Evolutionary conservation across 805 yeast species (phyloP).

Genomic region (Pichia insulana): DNA sequence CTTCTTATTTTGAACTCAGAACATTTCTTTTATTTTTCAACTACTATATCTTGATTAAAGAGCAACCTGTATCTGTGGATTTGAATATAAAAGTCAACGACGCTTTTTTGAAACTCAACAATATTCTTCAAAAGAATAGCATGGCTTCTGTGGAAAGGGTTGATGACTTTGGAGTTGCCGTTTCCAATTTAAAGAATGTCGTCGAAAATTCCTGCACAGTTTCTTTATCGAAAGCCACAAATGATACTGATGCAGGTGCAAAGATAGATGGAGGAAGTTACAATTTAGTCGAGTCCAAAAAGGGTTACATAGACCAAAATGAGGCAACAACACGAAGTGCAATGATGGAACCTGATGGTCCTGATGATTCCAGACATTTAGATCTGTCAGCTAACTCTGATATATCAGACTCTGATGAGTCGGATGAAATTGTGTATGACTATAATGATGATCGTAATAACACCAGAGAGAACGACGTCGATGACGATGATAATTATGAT

Average conservation of each 20-base stretch:
- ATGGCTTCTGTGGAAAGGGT: conserved; percentile 33
- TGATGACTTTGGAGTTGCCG: conserved; percentile 43
- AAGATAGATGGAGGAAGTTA: too few species aligned
- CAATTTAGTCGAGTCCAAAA: too few species aligned
- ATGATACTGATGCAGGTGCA: too few species aligned
- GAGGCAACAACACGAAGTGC: too few species aligned
- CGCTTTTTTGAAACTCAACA: conserved; percentile 14
- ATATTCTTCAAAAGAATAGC: conserved; percentile 8
- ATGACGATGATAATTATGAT: conserved; percentile 17
- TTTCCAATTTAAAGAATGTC: conserved; percentile 27
- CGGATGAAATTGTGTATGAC: too few species aligned
- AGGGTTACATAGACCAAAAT: too few species aligned
- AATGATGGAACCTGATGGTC: too few species aligned
- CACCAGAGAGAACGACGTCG: conserved; percentile 13
- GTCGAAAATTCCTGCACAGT: conserved; percentile 16
- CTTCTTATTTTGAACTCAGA: conserved; percentile 22
- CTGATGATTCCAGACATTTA: too few species aligned
- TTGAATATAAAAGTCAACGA: conserved; percentile 43
- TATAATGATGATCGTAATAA: too few species aligned
- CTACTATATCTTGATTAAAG: conserved; percentile 58
- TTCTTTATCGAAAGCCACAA: too few species aligned
- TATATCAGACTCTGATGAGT: too few species aligned
- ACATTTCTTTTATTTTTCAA: conserved; percentile 55
- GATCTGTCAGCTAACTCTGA: too few species aligned
- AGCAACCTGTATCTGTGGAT: conserved; percentile 44